phyloP scores from a whole-genome alignment of 108 stramenopile genomes.

The Discostella stelligeroides region DNA sequence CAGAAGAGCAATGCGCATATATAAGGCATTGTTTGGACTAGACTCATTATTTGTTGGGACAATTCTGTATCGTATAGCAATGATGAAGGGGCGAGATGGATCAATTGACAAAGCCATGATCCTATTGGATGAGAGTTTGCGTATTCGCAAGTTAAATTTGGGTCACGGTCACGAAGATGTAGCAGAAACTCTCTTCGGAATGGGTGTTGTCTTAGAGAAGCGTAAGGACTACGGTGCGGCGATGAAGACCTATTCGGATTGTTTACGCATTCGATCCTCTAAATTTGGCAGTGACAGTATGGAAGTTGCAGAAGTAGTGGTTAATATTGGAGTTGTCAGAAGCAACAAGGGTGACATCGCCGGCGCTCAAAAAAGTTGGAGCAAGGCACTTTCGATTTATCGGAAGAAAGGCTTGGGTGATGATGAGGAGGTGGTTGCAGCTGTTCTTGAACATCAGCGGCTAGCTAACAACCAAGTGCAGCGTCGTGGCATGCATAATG shows the following conservation, averaged over 20 bases:
- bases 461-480: slow-evolving; percentile 30
- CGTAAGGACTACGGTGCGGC: slow-evolving; percentile 42
- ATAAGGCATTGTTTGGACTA: slow-evolving; percentile 41
- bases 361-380: slow-evolving; percentile 53
- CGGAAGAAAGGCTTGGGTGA: slow-evolving; percentile 41
- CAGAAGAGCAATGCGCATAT: slow-evolving; percentile 37
- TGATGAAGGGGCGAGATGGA: slow-evolving; percentile 47
- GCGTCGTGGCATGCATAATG: slow-evolving; percentile 10
- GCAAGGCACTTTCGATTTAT: slow-evolving; percentile 49
- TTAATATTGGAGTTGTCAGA: slow-evolving; percentile 49
- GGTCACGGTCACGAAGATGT: slow-evolving; percentile 52
- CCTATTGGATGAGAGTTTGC: slow-evolving; percentile 51
- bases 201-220: slow-evolving; percentile 54
- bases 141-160: slow-evolving; percentile 49
- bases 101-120: slow-evolving; percentile 55
- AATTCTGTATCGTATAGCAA: slow-evolving; percentile 45
- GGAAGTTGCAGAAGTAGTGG: slow-evolving; percentile 52
- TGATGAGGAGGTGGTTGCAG: slow-evolving; percentile 38
- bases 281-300: slow-evolving; percentile 48
- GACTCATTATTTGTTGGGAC: slow-evolving; percentile 46
- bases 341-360: slow-evolving; percentile 50
- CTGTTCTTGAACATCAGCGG: slow-evolving; percentile 35
- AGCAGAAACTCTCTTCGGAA: slow-evolving; percentile 51
- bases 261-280: slow-evolving; percentile 43
- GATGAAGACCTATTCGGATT: slow-evolving; percentile 52